Base-by-base conservation (phyloP, 2,329 filamentous ascomycete genomes). In the Aspergillus neotritici region DNA sequence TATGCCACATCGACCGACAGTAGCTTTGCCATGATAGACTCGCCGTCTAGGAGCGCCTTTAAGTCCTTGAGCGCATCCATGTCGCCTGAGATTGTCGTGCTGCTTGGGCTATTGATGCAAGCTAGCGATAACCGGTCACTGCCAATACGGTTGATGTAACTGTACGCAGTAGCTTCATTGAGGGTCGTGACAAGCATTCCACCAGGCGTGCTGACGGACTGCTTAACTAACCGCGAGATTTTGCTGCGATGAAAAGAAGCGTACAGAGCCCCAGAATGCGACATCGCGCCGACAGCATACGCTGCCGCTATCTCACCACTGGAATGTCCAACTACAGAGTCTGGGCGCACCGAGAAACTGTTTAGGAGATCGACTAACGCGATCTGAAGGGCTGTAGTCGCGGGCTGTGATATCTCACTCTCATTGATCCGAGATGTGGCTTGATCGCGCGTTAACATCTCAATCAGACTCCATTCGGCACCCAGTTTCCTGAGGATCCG, bases 231-330 rank as follows among this genome's bases (percentile, higher is more conserved):
- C 5, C 9, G 21, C 5, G 21, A 25, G 21, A 25, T 8, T 25
- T 25, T n/a, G 43, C 44, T 40, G 5, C 48, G 34, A 25, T 45
- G 39, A 17, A 43, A 51, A 3, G 44, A 40, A 6, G 40, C 21
- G 5, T 13, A 30, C 25, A 44, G 32, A 10, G 40, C 47, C 14
- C 37, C 34, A 12, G 40, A 12, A 12, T 15, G 13, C 11, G 43
- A 41, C 4, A 65, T 10, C 4, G 47, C 35, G 5, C 63, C 66
- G 4, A 68, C 57, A 2, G 72, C 69, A 44, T 70, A 75, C 0
- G 73, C 72, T 7, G 72, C 72, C 4, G 55, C 70, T 21, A 75
- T 73, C 45, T 76, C 73, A 16, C 73, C 73, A 40, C 62, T 68
- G 1, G 71, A 74, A 49, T 76, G 73, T 0, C 73, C 72, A 3